Conservation (phyloP, 2,329 filamentous ascomycete species). For the Sclerotinia sclerotiorum region DNA sequence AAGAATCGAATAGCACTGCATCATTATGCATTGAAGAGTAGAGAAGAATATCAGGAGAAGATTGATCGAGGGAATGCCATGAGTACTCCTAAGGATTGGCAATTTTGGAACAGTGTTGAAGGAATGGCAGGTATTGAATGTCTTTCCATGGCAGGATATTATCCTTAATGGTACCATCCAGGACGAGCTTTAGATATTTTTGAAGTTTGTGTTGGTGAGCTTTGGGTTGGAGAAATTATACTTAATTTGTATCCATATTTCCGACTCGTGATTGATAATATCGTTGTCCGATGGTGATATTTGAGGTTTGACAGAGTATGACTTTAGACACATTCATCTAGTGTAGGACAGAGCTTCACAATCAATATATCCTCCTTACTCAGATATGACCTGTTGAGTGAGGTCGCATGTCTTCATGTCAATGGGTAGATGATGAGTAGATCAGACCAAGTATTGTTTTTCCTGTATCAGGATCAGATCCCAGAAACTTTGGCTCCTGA, state of each 20-base stretch:
- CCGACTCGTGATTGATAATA: not conserved
- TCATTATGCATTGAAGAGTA: constrained; percentile 41
- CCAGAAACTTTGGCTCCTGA: not conserved
- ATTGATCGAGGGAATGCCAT: constrained; percentile 36
- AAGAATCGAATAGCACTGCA: constrained; percentile 39
- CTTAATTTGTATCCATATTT: not conserved
- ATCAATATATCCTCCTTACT: not conserved
- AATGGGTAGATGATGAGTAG: not conserved
- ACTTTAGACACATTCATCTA: not conserved
- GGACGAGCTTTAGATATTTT: not conserved
- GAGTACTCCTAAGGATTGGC: constrained; percentile 35
- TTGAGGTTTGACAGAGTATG: not conserved
- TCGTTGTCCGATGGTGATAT: not conserved
- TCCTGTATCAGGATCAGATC: not conserved
- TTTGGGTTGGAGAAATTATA: not conserved
- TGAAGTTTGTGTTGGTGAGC: not conserved
- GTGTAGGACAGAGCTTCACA: not conserved
- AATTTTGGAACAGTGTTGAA: constrained; percentile 39
- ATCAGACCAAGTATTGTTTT: not conserved
- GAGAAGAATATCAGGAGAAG: constrained; percentile 40
- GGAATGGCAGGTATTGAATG: constrained; percentile 33
- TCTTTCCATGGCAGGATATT: constrained; percentile 37
- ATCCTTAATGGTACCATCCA: constrained; percentile 25
- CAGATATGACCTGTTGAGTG: not conserved
- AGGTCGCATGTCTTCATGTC: not conserved